Evolutionary conservation across 495 filamentous ascomycete species (phyloP).

Genomic region (Penicillium desertorum): DNA sequence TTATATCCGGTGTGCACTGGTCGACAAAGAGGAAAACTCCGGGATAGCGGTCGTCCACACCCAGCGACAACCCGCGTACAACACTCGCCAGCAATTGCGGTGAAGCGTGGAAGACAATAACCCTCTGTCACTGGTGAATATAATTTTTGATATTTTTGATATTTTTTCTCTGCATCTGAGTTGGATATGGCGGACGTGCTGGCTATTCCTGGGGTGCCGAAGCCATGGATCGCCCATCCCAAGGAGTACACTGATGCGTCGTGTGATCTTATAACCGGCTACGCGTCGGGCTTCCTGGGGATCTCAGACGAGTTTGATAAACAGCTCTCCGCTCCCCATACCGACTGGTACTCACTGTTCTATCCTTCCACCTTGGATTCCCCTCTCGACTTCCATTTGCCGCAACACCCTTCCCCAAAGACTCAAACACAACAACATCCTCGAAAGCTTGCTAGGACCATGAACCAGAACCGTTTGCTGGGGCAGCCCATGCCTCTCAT

Average conservation of each 20-base stretch:
- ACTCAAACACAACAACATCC: neutral
- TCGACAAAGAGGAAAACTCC: constrained; percentile 15
- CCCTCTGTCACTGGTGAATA: neutral
- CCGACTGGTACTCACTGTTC: neutral
- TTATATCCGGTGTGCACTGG: constrained; percentile 22
- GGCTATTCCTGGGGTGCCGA: constrained; percentile 12
- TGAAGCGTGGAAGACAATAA: constrained; percentile 16
- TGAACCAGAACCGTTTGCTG: neutral
- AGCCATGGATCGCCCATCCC: constrained; percentile 14
- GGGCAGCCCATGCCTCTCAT: neutral
- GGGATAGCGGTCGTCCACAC: constrained; percentile 26
- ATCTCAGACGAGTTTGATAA: neutral
- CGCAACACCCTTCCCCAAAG: neutral
- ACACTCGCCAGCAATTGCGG: constrained; percentile 27
- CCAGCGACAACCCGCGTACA: constrained; percentile 34
- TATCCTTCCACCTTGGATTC: neutral
- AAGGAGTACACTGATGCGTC: constrained; percentile 7
- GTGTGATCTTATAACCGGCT: constrained; percentile 8
- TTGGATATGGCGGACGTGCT: constrained; percentile 22
- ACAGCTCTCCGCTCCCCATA: neutral
- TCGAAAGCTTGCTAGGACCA: neutral
- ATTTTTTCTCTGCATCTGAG: neutral
- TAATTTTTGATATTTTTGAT: neutral
- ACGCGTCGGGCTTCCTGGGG: neutral
- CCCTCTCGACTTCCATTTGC: neutral